A percentile compares a stretch with the other conserved stretches of the same genome.
Evolutionary conservation across 768 basidiomycete species (phyloP).

Genomic region (Daedaleopsis sinensis): DNA sequence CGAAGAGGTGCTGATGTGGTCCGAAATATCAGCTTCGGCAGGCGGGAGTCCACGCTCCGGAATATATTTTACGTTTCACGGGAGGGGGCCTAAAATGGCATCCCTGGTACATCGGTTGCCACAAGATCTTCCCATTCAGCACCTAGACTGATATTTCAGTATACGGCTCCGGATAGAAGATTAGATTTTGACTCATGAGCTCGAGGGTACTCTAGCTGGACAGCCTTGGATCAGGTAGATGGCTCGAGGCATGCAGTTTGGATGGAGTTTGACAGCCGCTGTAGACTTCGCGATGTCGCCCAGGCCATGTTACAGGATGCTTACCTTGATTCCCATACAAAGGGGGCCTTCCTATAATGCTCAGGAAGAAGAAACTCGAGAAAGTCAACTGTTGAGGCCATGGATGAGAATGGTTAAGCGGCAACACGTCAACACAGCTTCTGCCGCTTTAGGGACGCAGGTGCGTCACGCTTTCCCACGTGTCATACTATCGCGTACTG

Average conservation of each 20-base stretch:
- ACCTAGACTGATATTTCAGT: not conserved
- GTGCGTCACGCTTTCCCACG: constrained; percentile 5
- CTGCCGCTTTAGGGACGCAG: not conserved
- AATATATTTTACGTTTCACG: constrained; percentile 12
- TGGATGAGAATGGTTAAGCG: constrained; percentile 5
- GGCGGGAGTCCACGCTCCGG: constrained; percentile 15
- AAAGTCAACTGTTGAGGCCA: too few relatives aligned
- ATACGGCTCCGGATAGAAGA: not conserved
- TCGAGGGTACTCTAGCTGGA: not conserved
- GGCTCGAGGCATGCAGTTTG: not conserved
- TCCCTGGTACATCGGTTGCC: not conserved
- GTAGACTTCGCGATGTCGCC: not conserved
- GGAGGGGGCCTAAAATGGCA: not conserved
- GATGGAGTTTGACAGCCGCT: too few relatives aligned
- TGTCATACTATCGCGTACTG: not conserved
- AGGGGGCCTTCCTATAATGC: not conserved
- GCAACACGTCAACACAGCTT: constrained; percentile 9
- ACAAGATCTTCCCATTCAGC: not conserved
- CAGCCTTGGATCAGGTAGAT: not conserved
- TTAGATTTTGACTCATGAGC: not conserved
- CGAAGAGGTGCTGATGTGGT: constrained; percentile 2
- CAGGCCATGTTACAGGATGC: not conserved
- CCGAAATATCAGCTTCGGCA: constrained; percentile 8
- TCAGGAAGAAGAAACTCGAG: not conserved
- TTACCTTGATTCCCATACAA: too few relatives aligned